phyloP scores from a whole-genome alignment of 768 basidiomycete genomes.

The Tulasnella sp. region DNA sequence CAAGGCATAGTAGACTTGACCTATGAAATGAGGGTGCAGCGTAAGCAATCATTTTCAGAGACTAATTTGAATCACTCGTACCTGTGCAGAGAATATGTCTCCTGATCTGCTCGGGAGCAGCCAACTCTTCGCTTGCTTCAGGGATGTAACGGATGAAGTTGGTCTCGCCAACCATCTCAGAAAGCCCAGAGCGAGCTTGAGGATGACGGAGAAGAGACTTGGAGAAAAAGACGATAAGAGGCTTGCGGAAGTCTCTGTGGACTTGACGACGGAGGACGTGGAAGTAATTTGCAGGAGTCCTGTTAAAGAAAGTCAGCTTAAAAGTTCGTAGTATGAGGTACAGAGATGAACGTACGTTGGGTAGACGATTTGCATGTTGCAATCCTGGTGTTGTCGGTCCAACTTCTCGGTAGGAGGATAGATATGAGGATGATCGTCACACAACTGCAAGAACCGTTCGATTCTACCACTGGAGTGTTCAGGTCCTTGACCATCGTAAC shows the following conservation, averaged over 20 bases:
- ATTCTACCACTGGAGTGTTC: slow-evolving; percentile 94
- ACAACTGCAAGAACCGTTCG: slow-evolving; percentile 94
- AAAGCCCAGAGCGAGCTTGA: slow-evolving; percentile 70
- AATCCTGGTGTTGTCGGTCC: slow-evolving; percentile 94
- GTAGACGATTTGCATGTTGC: slow-evolving; percentile 98
- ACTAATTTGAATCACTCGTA: slow-evolving; percentile 22
- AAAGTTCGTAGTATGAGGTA: neutral
- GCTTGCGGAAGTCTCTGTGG: slow-evolving; percentile 97
- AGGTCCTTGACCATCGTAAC: slow-evolving; percentile 96
- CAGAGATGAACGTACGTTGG: slow-evolving; percentile 52
- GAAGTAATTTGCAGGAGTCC: slow-evolving; percentile 96
- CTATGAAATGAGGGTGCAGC: slow-evolving; percentile 28
- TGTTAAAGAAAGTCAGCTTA: slow-evolving; percentile 23
- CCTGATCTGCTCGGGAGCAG: slow-evolving; percentile 71
- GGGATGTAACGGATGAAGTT: slow-evolving; percentile 90
- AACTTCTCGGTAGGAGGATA: slow-evolving; percentile 83
- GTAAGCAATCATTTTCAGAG: neutral
- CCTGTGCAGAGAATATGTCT: slow-evolving; percentile 85
- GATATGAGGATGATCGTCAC: slow-evolving; percentile 87
- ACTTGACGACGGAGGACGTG: slow-evolving; percentile 94
- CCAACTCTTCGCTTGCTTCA: slow-evolving; percentile 61
- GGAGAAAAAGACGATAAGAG: slow-evolving; percentile 92
- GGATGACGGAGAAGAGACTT: slow-evolving; percentile 93
- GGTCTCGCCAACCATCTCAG: slow-evolving; percentile 81
- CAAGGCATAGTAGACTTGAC: slow-evolving; percentile 89